Percentiles rank a stretch among this genome's conserved stretches.
phyloP scores from a whole-genome alignment of 306 rosid genomes.

The Inga leiocalycina region DNA sequence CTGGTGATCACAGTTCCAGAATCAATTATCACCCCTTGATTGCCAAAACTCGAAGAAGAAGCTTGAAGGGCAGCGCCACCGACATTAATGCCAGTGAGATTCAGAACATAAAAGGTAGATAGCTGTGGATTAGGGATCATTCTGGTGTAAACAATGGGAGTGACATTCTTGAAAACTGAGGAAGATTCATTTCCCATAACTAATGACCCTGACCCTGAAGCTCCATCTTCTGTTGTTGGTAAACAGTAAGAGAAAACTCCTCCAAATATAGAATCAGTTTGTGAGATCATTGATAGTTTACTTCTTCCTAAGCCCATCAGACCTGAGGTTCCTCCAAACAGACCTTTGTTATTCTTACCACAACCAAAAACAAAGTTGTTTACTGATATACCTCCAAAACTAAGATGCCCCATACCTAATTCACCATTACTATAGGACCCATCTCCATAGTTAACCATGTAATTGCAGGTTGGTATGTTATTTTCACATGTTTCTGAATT shows the following conservation, averaged over 20 bases:
- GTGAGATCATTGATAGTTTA: conserved; percentile 69
- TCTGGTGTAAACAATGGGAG: conserved; percentile 74
- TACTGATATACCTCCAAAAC: conserved; percentile 49
- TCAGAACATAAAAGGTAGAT: conserved; percentile 66
- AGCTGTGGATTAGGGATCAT: conserved; percentile 65
- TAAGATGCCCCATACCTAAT: conserved; percentile 57
- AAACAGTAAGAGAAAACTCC: conserved; percentile 89
- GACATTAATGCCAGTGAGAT: conserved; percentile 63
- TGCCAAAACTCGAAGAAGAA: conserved; percentile 38
- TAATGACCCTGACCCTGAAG: conserved; percentile 88
- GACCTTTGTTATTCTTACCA: conserved; percentile 75
- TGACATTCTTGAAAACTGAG: conserved; percentile 58
- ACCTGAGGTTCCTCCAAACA: conserved; percentile 85
- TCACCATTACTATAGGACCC: conserved; percentile 69
- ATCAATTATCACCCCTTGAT: conserved; percentile 59
- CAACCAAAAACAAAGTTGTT: conserved; percentile 72
- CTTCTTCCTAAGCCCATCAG: conserved; percentile 82
- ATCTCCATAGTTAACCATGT: conserved; percentile 70
- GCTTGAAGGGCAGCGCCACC: conserved; percentile 57
- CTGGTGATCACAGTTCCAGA: conserved; percentile 89
- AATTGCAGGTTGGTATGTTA: conserved; percentile 47
- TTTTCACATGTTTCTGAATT: conserved; percentile 51
- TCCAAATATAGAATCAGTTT: conserved; percentile 60
- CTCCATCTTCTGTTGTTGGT: conserved; percentile 56
- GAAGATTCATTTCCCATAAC: conserved; percentile 64